Evolutionary conservation across 768 basidiomycete genomes (phyloP).

Genomic region (Clavaria fumosa): DNA sequence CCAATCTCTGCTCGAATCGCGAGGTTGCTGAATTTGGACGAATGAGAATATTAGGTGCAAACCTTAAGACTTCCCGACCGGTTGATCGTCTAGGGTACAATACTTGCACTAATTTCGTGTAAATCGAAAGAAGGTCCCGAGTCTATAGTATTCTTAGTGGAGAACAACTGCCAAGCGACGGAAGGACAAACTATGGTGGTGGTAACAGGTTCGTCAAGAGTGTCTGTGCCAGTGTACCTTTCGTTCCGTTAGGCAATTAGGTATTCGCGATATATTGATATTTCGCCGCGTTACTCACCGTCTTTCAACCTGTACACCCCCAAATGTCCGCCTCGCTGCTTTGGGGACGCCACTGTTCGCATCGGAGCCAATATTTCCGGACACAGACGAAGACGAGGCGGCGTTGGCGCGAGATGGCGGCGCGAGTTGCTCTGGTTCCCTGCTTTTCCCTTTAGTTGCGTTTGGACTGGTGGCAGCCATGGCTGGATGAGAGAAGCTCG

Average conservation of each 20-base stretch:
- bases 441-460: constrained; percentile 62
- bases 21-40: background rate
- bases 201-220: constrained; percentile 83
- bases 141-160: constrained; percentile 31
- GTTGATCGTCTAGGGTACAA: constrained; percentile 68
- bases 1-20: constrained; percentile 59
- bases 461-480: constrained; percentile 32
- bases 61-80: constrained; percentile 74
- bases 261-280: no score
- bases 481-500: constrained; percentile 57
- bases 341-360: constrained; percentile 27
- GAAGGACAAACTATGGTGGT: constrained; percentile 60
- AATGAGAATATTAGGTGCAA: constrained; percentile 9
- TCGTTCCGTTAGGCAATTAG: no score
- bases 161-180: constrained; percentile 1
- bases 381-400: constrained; percentile 27
- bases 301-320: constrained; percentile 81
- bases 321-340: constrained; percentile 49
- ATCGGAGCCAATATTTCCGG: constrained; percentile 68
- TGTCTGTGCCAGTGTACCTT: constrained; percentile 73
- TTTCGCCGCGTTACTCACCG: constrained; percentile 36
- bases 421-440: constrained; percentile 36
- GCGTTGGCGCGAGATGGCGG: constrained; percentile 26
- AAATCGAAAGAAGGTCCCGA: constrained; percentile 82
- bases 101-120: constrained; percentile 86